Evolutionary conservation across 345 rosid species (phyloP).

Genomic region (Eucalyptus regnans): DNA sequence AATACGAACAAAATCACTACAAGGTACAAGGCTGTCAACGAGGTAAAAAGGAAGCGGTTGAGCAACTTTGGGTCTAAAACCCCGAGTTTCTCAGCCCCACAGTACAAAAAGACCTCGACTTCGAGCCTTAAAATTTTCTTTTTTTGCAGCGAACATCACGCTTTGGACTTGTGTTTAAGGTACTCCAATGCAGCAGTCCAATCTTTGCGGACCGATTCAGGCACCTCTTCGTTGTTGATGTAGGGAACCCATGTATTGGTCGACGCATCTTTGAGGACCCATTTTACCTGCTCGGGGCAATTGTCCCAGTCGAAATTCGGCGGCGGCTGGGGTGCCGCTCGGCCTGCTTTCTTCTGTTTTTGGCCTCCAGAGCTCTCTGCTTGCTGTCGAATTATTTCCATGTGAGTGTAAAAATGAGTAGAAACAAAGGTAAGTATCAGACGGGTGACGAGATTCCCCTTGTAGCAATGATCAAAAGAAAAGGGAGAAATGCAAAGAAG

Average conservation of each 20-base stretch:
- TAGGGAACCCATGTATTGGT: slow-evolving; percentile 39
- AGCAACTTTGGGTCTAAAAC: not conserved
- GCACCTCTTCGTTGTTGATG: slow-evolving; percentile 22
- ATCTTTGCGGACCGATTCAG: slow-evolving; percentile 14
- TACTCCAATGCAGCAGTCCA: slow-evolving; percentile 42
- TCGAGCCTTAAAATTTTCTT: not conserved
- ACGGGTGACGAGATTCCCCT: not conserved
- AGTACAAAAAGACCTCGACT: not conserved
- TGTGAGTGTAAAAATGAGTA: not conserved
- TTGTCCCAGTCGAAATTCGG: slow-evolving; percentile 32
- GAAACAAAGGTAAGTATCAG: not conserved
- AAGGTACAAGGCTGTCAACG: not conserved
- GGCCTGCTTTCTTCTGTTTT: slow-evolving; percentile 7
- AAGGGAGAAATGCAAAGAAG: not conserved
- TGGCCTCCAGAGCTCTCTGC: slow-evolving; percentile 9
- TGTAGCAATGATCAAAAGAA: not conserved
- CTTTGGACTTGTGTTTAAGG: not conserved
- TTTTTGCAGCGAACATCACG: not conserved
- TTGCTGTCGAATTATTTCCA: slow-evolving; percentile 4
- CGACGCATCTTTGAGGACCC: slow-evolving; percentile 24
- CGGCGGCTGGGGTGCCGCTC: not conserved
- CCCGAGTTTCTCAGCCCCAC: not conserved
- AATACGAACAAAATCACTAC: not conserved
- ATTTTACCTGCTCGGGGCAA: slow-evolving; percentile 42
- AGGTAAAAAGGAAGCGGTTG: not conserved